A percentile compares a stretch with the other conserved stretches of the same genome.
These are phyloP conservation scores for Tylopilus felleus DNA, from an alignment of 768 basidiomycete species.

Conservation along the genomic window DNA sequence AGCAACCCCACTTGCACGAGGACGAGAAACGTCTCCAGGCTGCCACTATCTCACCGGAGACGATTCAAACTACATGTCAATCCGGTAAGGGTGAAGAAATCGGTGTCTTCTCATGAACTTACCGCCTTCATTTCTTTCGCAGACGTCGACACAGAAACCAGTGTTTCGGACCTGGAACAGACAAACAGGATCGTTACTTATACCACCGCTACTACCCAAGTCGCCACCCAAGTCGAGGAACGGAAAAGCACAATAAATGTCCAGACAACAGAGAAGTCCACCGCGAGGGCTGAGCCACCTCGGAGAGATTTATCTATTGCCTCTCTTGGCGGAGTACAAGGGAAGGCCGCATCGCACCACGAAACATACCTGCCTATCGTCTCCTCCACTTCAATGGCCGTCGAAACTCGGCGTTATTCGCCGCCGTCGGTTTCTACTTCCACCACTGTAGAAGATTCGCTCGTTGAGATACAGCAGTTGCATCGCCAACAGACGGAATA, in stretches of 20 bases:
- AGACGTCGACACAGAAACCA: not conserved
- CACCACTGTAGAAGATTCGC: not conserved
- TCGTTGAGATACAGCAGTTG: not conserved
- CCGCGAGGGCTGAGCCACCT: not conserved
- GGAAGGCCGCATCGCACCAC: not conserved
- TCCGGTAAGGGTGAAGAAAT: not conserved
- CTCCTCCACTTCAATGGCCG: not conserved
- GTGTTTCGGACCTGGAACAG: no score
- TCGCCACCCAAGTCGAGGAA: not conserved
- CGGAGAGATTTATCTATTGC: not conserved
- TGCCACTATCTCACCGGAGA: not conserved
- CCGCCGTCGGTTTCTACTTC: not conserved
- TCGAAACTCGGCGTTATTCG: not conserved
- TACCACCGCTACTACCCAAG: no score
- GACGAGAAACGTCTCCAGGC: not conserved
- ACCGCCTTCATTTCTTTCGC: not conserved
- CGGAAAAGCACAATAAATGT: no score
- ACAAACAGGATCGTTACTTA: no score
- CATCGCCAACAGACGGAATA: constrained; percentile 3
- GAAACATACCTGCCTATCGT: not conserved
- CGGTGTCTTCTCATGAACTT: not conserved
- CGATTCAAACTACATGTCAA: not conserved
- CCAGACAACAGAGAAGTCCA: not conserved
- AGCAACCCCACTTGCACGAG: not conserved
- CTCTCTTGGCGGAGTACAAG: not conserved